These are phyloP conservation scores for Nemania sp. DNA, from an alignment of 2,329 filamentous ascomycete species.

Conservation along the genomic window DNA sequence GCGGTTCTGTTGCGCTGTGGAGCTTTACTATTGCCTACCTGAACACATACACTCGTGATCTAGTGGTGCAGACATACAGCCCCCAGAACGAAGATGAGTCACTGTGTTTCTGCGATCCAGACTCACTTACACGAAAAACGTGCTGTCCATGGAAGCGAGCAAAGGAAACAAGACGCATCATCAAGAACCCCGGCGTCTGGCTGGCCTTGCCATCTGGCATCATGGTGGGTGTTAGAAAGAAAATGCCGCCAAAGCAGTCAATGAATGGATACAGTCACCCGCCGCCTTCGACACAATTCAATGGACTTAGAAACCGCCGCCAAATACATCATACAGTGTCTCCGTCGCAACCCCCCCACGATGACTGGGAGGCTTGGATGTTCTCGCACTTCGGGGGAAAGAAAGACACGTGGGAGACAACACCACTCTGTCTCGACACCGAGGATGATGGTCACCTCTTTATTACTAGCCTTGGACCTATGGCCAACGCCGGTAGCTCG, in stretches of 20 bases:
- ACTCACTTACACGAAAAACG: constrained; percentile 44
- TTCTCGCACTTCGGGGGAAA: constrained; percentile 49
- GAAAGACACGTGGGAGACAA: constrained; percentile 49
- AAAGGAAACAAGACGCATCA: constrained; percentile 53
- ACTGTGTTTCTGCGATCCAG: constrained; percentile 59
- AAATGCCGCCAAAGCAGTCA: constrained; percentile 35
- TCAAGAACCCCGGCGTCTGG: constrained; percentile 69
- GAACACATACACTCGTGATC: constrained; percentile 60
- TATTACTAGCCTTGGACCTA: constrained; percentile 67
- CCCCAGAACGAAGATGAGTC: constrained; percentile 55
- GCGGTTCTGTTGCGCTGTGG: constrained; percentile 58
- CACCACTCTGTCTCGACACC: constrained; percentile 47
- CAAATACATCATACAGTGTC: constrained; percentile 25
- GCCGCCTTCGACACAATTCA: constrained; percentile 25
- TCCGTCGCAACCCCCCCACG: constrained; percentile 32
- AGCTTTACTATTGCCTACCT: constrained; percentile 68
- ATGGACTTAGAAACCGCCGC: constrained; percentile 38
- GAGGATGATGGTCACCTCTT: constrained; percentile 59
- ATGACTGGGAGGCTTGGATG: constrained; percentile 60
- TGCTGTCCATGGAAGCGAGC: constrained; percentile 57
- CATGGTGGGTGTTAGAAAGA: constrained; percentile 64
- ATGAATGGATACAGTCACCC: constrained; percentile 26
- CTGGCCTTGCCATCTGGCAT: constrained; percentile 62
- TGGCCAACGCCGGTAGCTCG: constrained; percentile 62
- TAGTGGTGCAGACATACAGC: constrained; percentile 66